Conservation (phyloP, 345 rosid species). For the Euclidium syriacum region DNA sequence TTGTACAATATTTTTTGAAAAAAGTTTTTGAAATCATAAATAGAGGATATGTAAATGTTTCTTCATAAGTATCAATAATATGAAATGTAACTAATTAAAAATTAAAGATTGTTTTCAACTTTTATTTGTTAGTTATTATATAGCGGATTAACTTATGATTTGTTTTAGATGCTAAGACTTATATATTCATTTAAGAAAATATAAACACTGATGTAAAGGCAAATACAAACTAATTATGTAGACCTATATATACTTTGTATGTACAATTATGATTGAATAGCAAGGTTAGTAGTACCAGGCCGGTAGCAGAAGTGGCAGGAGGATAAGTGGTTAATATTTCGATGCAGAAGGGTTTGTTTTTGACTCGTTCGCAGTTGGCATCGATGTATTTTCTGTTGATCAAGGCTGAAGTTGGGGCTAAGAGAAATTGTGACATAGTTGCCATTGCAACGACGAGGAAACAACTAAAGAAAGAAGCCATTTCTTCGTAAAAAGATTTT, state of each 20-base stretch:
- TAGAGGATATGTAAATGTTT: too few relatives aligned
- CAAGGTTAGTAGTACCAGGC: conserved; percentile 12
- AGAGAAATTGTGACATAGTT: conserved; percentile 19
- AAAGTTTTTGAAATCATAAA: too few relatives aligned
- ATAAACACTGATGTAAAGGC: too few relatives aligned
- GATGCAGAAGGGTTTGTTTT: conserved; percentile 11
- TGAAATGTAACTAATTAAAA: too few relatives aligned
- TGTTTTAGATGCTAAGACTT: too few relatives aligned
- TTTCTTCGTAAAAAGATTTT: not conserved
- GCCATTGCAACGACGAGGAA: conserved; percentile 17
- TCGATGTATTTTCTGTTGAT: conserved; percentile 8
- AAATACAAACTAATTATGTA: not conserved
- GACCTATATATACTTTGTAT: not conserved
- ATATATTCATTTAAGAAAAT: too few relatives aligned
- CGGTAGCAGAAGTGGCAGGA: conserved; percentile 11
- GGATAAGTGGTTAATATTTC: conserved; percentile 19
- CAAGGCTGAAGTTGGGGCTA: not conserved
- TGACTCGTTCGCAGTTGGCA: conserved; percentile 19
- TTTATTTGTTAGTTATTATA: too few relatives aligned
- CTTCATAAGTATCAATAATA: too few relatives aligned
- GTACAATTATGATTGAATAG: not conserved
- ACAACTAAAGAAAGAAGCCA: conserved; percentile 14
- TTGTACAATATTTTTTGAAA: too few relatives aligned
- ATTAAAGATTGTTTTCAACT: too few relatives aligned
- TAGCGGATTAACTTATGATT: too few relatives aligned